These are phyloP conservation scores for Mariannaea sp. DNA, from an alignment of 2,329 filamentous ascomycete species.

Conservation along the genomic window DNA sequence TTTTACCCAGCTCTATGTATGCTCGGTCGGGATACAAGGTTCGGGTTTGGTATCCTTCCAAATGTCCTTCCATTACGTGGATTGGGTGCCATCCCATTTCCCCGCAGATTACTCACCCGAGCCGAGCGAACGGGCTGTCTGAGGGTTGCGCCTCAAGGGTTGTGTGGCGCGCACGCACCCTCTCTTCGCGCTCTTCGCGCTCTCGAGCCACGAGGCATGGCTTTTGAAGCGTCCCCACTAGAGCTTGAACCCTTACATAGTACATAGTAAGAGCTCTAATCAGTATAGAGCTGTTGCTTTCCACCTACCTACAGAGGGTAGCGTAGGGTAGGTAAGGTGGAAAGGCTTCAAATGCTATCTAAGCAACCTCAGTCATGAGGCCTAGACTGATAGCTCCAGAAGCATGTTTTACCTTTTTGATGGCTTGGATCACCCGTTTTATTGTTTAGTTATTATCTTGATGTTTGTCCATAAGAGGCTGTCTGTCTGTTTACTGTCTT, in stretches of 20 bases:
- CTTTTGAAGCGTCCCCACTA: neutral
- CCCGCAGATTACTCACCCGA: conserved; percentile 6
- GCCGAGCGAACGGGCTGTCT: neutral
- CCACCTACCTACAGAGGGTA: too few species aligned
- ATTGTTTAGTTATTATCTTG: neutral
- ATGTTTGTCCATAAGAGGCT: too few species aligned
- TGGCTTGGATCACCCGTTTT: neutral
- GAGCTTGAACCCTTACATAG: neutral
- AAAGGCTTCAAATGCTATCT: too few species aligned
- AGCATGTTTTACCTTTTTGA: neutral
- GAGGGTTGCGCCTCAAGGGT: too few species aligned
- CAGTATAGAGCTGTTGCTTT: too few species aligned
- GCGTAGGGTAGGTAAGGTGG: too few species aligned
- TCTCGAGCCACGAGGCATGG: neutral
- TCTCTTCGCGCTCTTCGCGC: neutral
- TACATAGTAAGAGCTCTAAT: too few species aligned
- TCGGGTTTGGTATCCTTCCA: neutral
- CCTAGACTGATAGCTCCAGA: too few species aligned
- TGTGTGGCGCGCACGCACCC: neutral
- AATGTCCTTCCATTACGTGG: too few species aligned
- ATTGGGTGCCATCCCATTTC: neutral
- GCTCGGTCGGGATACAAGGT: too few species aligned
- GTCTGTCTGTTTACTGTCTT: too few species aligned
- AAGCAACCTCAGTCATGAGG: too few species aligned
- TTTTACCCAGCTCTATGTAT: neutral